Conservation (phyloP, 2,329 filamentous ascomycete genomes). For the Plenodomus lindquistii region DNA sequence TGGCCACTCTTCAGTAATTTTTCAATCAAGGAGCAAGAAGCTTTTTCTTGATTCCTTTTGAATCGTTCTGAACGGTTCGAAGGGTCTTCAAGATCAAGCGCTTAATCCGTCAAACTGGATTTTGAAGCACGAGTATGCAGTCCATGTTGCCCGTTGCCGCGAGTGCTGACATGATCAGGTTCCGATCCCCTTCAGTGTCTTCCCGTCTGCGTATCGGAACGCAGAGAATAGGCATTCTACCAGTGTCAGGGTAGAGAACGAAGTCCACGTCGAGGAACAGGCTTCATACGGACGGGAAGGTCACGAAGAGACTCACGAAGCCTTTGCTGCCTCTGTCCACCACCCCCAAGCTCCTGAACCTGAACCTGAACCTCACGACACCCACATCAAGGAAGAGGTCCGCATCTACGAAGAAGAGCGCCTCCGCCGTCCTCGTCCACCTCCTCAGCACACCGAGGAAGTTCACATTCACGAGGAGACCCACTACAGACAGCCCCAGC, state of each 20-base stretch:
- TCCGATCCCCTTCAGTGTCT: constrained; percentile 98
- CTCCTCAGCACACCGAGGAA: constrained; percentile 33
- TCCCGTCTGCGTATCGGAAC: constrained; percentile 95
- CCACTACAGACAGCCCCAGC: constrained; percentile 30
- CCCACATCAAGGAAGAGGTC: constrained; percentile 81
- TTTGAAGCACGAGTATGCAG: constrained; percentile 94
- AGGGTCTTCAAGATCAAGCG: constrained; percentile 73
- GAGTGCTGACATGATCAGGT: constrained; percentile 28
- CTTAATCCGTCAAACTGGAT: constrained; percentile 93
- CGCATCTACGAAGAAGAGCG: constrained; percentile 79
- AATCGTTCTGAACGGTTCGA: constrained; percentile 56
- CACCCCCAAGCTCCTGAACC: constrained; percentile 7
- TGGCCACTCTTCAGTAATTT: constrained; percentile 32
- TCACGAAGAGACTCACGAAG: constrained; percentile 75
- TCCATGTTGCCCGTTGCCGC: background rate
- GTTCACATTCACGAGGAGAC: constrained; percentile 41
- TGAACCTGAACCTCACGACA: constrained; percentile 53
- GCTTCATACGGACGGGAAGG: constrained; percentile 94
- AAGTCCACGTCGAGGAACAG: constrained; percentile 74
- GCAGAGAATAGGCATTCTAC: constrained; percentile 58
- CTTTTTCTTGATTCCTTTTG: constrained; percentile 71
- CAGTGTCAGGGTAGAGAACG: constrained; percentile 83
- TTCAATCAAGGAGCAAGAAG: constrained; percentile 48
- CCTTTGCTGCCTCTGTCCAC: constrained; percentile 54
- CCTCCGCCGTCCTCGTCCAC: constrained; percentile 69